phyloP scores from a whole-genome alignment of 1,284 basidiomycete genomes.

The Apiotrichum laibachii region DNA sequence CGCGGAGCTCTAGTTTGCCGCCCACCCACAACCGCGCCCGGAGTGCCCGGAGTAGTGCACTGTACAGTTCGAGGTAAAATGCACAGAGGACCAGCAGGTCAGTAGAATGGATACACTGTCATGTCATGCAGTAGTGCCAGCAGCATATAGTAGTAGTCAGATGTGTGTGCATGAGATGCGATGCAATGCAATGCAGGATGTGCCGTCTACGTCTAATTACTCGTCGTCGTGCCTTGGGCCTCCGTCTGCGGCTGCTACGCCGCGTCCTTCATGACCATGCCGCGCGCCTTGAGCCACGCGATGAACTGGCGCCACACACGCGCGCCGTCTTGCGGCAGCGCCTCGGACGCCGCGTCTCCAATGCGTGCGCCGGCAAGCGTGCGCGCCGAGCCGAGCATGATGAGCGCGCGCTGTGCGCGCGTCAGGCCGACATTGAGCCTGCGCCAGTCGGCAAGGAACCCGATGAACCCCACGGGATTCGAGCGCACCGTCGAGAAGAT shows the following conservation, averaged over 20 bases:
- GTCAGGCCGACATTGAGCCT: conserved; percentile 86
- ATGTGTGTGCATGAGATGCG: no score
- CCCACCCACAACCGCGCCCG: no score
- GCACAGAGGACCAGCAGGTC: no score
- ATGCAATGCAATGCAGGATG: background rate
- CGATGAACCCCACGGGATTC: conserved; percentile 69
- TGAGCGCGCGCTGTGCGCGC: conserved; percentile 74
- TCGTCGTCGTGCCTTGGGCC: background rate
- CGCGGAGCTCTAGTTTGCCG: no score
- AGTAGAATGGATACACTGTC: no score
- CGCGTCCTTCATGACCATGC: conserved; percentile 31
- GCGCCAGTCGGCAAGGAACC: conserved; percentile 83
- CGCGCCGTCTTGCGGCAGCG: conserved; percentile 37
- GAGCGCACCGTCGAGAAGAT: conserved; percentile 86
- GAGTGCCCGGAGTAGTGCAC: no score
- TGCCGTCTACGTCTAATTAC: background rate
- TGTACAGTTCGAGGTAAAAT: no score
- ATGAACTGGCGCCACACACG: conserved; percentile 44
- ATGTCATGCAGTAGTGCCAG: no score
- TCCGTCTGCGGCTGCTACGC: background rate
- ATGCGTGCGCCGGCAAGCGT: conserved; percentile 58
- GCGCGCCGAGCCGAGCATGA: conserved; percentile 71
- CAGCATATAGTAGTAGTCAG: no score
- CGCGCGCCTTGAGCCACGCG: conserved; percentile 26
- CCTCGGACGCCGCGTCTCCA: conserved; percentile 22